Evolutionary conservation across 306 rosid species (phyloP).

Genomic region (Sesbania bispinosa): DNA sequence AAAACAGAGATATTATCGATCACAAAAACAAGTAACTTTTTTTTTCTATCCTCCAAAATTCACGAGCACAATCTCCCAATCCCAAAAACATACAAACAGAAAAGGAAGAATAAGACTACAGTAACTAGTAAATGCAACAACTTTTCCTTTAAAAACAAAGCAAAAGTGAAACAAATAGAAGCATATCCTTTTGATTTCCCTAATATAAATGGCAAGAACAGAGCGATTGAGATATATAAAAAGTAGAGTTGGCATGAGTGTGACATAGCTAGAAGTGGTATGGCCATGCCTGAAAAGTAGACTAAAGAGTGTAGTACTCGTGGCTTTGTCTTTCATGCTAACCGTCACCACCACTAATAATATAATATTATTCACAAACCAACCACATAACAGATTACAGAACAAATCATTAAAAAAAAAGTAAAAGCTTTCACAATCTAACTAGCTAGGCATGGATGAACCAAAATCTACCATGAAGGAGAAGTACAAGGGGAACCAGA

Average conservation of each 20-base stretch:
- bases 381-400: neutral
- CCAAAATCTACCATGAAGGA: constrained; percentile 82
- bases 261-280: constrained; percentile 50
- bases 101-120: constrained; percentile 1
- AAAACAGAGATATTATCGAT: constrained; percentile 25
- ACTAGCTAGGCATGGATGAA: no score
- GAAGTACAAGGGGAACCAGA: constrained; percentile 76
- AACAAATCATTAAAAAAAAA: neutral
- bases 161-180: constrained; percentile 30
- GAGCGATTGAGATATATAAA: neutral
- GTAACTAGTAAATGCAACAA: constrained; percentile 13
- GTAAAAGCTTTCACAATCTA: neutral
- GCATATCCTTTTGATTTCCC: constrained; percentile 19
- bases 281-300: constrained; percentile 44
- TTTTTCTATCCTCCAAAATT: constrained; percentile 25
- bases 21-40: neutral
- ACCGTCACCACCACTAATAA: neutral
- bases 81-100: constrained; percentile 22
- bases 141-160: constrained; percentile 11
- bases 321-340: constrained; percentile 19
- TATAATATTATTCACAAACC: constrained; percentile 25
- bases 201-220: constrained; percentile 2
- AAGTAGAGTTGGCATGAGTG: constrained; percentile 25
- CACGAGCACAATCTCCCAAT: constrained; percentile 45
- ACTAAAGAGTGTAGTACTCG: no score